Base-by-base conservation (phyloP, 148 eudicot genomes). In the Nepenthes mirabilis region DNA sequence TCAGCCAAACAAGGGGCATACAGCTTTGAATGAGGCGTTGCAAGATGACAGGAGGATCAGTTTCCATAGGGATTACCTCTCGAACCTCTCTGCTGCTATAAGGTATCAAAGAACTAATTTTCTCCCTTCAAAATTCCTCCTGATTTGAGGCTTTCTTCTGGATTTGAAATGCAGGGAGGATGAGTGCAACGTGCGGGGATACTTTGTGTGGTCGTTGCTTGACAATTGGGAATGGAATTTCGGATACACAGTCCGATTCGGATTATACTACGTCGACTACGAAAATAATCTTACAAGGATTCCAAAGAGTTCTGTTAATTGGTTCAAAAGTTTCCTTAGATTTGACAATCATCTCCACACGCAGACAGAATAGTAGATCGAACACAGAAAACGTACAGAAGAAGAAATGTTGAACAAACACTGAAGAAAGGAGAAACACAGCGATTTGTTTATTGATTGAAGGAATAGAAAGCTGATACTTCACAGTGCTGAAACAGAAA, bases 161-260 rank as follows among this genome's bases (percentile, higher is more conserved):
- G 14, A 4, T 52, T 11, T 54, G 35, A 14, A 13, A 37, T 69
- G 72, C 90, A 94, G 99, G 90, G 71, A 86, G 73, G 97, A 94
- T 23, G 68, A 72, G 1, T 89, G 97, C 45, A 75, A 94, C 34
- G 82, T 94, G 65, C 79, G 81, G 33, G 97, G 97, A n/a, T 94
- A 94, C 65, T 94, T 89, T 43, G 84, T 82, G 32, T 94, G 99
- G 99, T 89, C 99, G 2, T 78, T 94, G 82, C 84, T 94, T 1
- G 99, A 94, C 73, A 94, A 94, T 73, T 89, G 97, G 99, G 99
- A 94, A 61, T 94, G 97, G 99, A 89, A 89, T 64, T 65, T 43
- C 3, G 99, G 99, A 1, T 94, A 84, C 58, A 82, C 86, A 0
- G 84, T 76, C 12, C 72, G 99, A 14, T 94, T 89, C 55, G 97